These are phyloP conservation scores for Persicaria maculosa DNA, from an alignment of 148 eudicot species.

Conservation along the genomic window DNA sequence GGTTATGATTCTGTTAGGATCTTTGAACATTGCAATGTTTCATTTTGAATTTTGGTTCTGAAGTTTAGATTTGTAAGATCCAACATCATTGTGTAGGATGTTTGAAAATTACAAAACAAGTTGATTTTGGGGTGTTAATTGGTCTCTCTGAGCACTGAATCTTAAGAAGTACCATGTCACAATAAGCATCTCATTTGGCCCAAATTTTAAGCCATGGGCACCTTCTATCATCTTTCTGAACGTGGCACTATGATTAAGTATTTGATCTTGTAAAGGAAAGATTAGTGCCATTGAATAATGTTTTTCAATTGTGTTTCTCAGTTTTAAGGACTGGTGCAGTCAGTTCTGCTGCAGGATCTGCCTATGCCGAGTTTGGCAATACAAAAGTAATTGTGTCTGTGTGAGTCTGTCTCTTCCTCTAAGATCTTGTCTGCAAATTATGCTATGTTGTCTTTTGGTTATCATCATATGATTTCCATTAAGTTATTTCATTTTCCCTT, in stretches of 20 bases:
- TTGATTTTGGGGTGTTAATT: too few relatives aligned
- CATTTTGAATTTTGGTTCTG: background rate
- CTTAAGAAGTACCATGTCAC: too few relatives aligned
- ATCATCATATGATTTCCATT: background rate
- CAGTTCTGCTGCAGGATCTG: constrained; percentile 91
- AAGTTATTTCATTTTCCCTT: constrained; percentile 7
- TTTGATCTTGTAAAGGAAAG: background rate
- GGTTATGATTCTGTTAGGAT: background rate
- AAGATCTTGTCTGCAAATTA: background rate
- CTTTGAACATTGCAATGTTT: background rate
- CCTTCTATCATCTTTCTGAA: background rate
- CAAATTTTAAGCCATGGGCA: background rate
- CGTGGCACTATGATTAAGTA: background rate
- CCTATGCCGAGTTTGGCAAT: constrained; percentile 90
- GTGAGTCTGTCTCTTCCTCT: constrained; percentile 41
- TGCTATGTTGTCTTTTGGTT: constrained; percentile 1
- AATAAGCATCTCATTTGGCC: background rate
- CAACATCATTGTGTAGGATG: too few relatives aligned
- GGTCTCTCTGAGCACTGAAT: too few relatives aligned
- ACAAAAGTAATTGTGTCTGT: constrained; percentile 98
- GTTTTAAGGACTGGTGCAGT: constrained; percentile 84
- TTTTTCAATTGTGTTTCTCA: constrained; percentile 25
- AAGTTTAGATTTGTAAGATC: background rate
- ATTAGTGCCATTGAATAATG: background rate
- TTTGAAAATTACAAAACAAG: too few relatives aligned